Conservation (phyloP, 2,329 filamentous ascomycete species). For the Thielaviopsis ethacetica region DNA sequence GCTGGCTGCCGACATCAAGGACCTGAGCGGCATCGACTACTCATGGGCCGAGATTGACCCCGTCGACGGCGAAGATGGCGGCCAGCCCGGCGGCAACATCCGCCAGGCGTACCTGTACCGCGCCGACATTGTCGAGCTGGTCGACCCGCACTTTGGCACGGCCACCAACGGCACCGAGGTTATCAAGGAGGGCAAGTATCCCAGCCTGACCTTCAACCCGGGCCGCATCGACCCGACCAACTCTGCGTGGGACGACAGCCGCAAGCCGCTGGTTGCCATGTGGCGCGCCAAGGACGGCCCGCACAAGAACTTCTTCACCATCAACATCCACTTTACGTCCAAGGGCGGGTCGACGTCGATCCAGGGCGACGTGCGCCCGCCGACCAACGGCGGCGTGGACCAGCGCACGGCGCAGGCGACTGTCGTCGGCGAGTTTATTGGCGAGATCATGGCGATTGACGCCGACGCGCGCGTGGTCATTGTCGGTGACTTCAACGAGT, state of each 20-base stretch:
- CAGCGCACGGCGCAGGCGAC: conserved; percentile 39
- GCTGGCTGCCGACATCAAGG: conserved; percentile 35
- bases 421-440: conserved; percentile 41
- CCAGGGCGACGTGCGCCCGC: conserved; percentile 49
- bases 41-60: conserved; percentile 43
- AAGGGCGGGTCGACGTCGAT: conserved; percentile 50
- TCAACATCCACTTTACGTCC: conserved; percentile 53
- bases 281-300: conserved; percentile 42
- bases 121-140: conserved; percentile 39
- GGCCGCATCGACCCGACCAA: conserved; percentile 49
- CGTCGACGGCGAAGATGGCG: conserved; percentile 44
- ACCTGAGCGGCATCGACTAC: conserved; percentile 36
- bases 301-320: conserved; percentile 45
- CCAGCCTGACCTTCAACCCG: conserved; percentile 49
- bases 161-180: conserved; percentile 40
- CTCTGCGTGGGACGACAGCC: conserved; percentile 39
- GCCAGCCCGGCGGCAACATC: conserved; percentile 55
- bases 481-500: conserved; percentile 60
- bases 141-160: conserved; percentile 39
- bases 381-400: conserved; percentile 46
- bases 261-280: conserved; percentile 51
- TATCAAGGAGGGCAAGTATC: conserved; percentile 26
- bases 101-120: conserved; percentile 55
- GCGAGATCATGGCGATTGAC: conserved; percentile 39
- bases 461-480: conserved; percentile 39